phyloP scores from a whole-genome alignment of 495 filamentous ascomycete genomes.

The Jackrogersella minutella region DNA sequence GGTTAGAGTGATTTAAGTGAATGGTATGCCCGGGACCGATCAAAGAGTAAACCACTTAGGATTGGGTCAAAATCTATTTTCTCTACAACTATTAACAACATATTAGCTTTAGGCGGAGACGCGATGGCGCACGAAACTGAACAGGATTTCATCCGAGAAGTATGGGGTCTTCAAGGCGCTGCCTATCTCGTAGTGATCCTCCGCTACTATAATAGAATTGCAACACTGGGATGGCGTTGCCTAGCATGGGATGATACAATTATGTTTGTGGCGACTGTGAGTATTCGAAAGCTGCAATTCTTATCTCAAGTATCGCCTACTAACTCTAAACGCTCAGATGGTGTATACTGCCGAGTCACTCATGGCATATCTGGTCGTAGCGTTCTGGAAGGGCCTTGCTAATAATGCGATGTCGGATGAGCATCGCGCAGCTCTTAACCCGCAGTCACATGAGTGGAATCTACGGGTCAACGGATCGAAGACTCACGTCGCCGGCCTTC shows the following conservation, averaged over 20 bases:
- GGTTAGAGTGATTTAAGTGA: constrained; percentile 12
- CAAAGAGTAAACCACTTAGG: not conserved
- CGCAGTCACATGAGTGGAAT: constrained; percentile 52
- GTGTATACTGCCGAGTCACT: constrained; percentile 50
- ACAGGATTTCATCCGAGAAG: constrained; percentile 40
- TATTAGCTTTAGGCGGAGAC: not conserved
- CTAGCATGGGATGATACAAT: constrained; percentile 59
- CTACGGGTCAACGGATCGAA: constrained; percentile 65
- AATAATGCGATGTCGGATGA: constrained; percentile 65
- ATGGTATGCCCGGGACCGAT: not conserved
- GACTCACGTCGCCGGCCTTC: constrained; percentile 63
- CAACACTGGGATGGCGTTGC: constrained; percentile 36
- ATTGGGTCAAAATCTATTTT: not conserved
- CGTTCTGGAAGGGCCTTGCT: constrained; percentile 47
- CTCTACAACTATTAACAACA: not conserved
- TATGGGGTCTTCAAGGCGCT: constrained; percentile 44
- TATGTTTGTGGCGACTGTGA: constrained; percentile 62
- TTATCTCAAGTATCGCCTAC: not conserved
- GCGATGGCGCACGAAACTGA: constrained; percentile 11
- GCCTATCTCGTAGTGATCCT: constrained; percentile 42
- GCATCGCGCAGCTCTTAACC: constrained; percentile 52
- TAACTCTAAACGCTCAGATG: constrained; percentile 29
- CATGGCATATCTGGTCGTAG: constrained; percentile 46
- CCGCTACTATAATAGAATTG: constrained; percentile 41
- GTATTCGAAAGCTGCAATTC: constrained; percentile 10